Conservation (phyloP, 169 alveolate species). For the Plasmodium coatneyi region DNA sequence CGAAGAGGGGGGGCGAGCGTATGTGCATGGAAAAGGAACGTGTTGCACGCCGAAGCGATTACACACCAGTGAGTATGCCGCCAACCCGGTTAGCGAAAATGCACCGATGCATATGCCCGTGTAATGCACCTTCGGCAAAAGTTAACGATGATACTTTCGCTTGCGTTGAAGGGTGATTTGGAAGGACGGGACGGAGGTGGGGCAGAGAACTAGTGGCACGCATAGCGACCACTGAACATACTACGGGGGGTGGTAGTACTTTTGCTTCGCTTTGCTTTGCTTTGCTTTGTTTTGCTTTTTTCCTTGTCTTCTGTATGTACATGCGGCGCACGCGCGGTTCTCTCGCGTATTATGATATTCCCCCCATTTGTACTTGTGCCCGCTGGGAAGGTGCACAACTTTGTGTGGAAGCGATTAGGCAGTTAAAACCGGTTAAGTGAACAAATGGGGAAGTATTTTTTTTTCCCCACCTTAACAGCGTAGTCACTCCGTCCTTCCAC, state of each 20-base stretch:
- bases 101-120: background rate
- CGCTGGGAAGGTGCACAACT: background rate
- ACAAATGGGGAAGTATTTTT: background rate
- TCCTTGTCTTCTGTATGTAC: background rate
- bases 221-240: too few relatives aligned
- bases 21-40: background rate
- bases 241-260: background rate
- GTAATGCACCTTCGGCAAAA: background rate
- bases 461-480: background rate
- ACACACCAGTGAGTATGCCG: background rate
- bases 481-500: background rate
- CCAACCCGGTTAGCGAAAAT: background rate
- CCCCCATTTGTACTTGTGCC: background rate
- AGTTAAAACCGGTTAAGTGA: background rate
- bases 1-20: background rate
- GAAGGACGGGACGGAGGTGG: background rate
- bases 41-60: background rate
- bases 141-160: background rate
- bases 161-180: background rate
- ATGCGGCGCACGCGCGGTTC: background rate
- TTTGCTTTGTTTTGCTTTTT: background rate
- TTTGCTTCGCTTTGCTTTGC: background rate
- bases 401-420: background rate
- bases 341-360: background rate
- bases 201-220: too few relatives aligned